Conservation (phyloP, 768 basidiomycete species). For the Neoboletus subvelutipes region DNA sequence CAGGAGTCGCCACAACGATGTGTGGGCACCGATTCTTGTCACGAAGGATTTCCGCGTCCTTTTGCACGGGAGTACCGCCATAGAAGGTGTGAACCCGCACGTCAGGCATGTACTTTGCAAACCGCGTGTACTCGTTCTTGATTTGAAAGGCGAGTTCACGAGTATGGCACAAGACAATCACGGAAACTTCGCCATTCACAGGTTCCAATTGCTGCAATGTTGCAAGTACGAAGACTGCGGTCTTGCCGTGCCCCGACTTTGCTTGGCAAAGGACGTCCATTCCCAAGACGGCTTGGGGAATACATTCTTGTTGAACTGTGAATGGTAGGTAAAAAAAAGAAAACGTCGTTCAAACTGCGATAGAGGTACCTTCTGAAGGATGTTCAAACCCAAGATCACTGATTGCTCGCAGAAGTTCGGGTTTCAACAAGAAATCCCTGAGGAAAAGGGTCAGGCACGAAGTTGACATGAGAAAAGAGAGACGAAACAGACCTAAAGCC, state of each 20-base stretch:
- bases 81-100: conserved; percentile 98
- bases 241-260: conserved; percentile 98
- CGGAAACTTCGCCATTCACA: conserved; percentile 96
- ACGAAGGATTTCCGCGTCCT: conserved; percentile 90
- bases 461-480: conserved; percentile 3
- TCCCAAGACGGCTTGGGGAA: conserved; percentile 97
- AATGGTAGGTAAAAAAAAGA: conserved; percentile 1
- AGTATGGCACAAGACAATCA: conserved; percentile 97
- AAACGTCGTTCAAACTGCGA: neutral
- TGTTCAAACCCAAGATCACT: conserved; percentile 99
- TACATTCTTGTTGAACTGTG: conserved; percentile 98
- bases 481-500: conserved; percentile 79
- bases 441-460: conserved; percentile 10
- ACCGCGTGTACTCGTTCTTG: conserved; percentile 99
- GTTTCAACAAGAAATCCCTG: conserved; percentile 97
- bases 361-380: conserved; percentile 86
- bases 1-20: conserved; percentile 97
- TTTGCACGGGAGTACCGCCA: conserved; percentile 91
- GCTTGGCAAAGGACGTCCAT: conserved; percentile 99
- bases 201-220: conserved; percentile 98
- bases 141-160: conserved; percentile 99
- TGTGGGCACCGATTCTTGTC: conserved; percentile 98
- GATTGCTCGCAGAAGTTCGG: conserved; percentile 94
- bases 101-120: conserved; percentile 99
- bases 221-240: conserved; percentile 97